Evolutionary conservation across 495 filamentous ascomycete genomes (phyloP), one percentile per base, ranked within the genome.

Genomic region (Corynascus novoguineensis): DNA sequence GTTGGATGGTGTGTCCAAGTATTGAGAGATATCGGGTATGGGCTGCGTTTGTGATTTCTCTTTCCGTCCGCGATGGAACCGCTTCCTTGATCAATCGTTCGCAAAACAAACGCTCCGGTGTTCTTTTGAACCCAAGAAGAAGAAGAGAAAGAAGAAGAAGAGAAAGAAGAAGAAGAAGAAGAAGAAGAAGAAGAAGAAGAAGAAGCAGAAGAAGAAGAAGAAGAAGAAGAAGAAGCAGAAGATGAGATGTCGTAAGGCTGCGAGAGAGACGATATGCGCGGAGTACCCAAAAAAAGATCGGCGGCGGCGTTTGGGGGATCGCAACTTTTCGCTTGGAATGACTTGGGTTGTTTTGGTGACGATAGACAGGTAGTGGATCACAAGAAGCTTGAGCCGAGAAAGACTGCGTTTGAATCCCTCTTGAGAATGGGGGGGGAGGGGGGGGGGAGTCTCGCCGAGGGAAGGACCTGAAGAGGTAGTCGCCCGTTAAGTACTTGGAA

Each of bases 231-330:
- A n/a, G n/a, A 40, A 56, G 44, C 22, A 19, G 34, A 63, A 57
- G 49, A 67, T 60, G 59, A 67, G 57, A 65, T 63, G 62, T 17
- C 50, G 54, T 61, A 64, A 64, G 50, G 42, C 61, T 67, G 62
- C 19, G 64, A 9, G 60, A 56, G 57, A 61, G 57, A 59, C 46
- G 49, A 64, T 67, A 67, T 50, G 48, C 44, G 60, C 58, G 47
- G 60, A 60, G 45, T 67, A 64, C 57, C 62, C 64, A 67, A 67
- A 66, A n/a, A n/a, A 66, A 55, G 58, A 53, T 52, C 54, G 64
- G 56, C 41, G 59, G 44, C 48, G 31, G 57, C 48, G 31, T 53
- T 53, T 45, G 32, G 50, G 45, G 44, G 32, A 57, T 41, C 19
- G 34, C 54, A 35, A 19, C 21, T 57, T n/a, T n/a, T 34, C 54